phyloP scores from a whole-genome alignment of 495 filamentous ascomycete genomes.

The Neurospora sp. region DNA sequence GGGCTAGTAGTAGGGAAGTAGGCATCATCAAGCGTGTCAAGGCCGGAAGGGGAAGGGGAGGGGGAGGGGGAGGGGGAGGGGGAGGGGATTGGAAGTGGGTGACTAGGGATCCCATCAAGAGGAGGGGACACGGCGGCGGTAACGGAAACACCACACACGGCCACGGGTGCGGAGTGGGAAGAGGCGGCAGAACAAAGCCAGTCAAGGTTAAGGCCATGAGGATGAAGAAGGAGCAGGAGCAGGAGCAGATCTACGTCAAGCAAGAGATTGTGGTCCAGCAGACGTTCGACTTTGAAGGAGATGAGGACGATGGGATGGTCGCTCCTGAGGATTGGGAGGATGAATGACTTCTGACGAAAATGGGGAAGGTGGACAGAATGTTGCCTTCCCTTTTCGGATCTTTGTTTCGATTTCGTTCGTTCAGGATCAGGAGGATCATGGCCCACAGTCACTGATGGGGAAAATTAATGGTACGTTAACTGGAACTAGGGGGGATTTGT shows the following conservation, averaged over 20 bases:
- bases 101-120: neutral
- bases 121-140: neutral
- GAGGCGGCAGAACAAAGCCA: neutral
- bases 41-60: neutral
- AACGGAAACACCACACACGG: neutral
- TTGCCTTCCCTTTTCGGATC: neutral
- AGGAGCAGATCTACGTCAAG: neutral
- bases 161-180: neutral
- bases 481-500: neutral
- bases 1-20: slow-evolving; percentile 32
- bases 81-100: neutral
- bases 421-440: neutral
- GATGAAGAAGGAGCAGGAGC: neutral
- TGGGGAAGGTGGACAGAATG: neutral
- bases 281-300: neutral
- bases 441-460: neutral
- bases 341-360: neutral
- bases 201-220: neutral
- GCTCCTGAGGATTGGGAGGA: neutral
- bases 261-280: neutral
- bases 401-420: neutral
- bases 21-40: slow-evolving; percentile 22
- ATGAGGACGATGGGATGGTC: neutral
- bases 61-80: no score
- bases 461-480: neutral